Percentiles rank a stretch among this genome's conserved stretches.
phyloP scores from a whole-genome alignment of 768 basidiomycete species.

The Leccinum rimulosum region DNA sequence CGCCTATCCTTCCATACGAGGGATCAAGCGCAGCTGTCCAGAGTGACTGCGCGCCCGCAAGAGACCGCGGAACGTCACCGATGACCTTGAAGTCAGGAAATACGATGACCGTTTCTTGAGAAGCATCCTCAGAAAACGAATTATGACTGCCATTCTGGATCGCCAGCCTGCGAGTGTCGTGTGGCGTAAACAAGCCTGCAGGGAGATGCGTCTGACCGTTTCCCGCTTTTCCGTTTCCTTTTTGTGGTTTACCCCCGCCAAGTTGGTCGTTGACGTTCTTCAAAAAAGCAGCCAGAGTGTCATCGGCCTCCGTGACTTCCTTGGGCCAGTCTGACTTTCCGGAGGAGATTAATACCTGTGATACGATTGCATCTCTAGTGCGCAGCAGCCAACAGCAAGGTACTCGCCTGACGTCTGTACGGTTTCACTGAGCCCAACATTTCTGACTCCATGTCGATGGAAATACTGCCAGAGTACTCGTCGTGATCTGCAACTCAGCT shows the following conservation, averaged over 20 bases:
- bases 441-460: slow-evolving; percentile 73
- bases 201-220: slow-evolving; percentile 12
- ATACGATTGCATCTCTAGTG: background rate
- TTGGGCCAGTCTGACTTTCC: slow-evolving; percentile 87
- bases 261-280: slow-evolving; percentile 19
- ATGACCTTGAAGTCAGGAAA: slow-evolving; percentile 92
- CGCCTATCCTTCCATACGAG: slow-evolving; percentile 46
- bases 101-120: slow-evolving; percentile 77
- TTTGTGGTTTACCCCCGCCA: slow-evolving; percentile 3
- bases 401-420: slow-evolving; percentile 74
- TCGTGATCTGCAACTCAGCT: slow-evolving; percentile 54
- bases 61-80: slow-evolving; percentile 62
- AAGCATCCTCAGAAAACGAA: slow-evolving; percentile 57
- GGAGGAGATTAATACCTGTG: slow-evolving; percentile 83
- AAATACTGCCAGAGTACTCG: slow-evolving; percentile 69
- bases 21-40: slow-evolving; percentile 67
- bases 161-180: slow-evolving; percentile 55
- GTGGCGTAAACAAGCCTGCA: slow-evolving; percentile 57
- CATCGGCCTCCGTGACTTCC: slow-evolving; percentile 70
- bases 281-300: slow-evolving; percentile 68
- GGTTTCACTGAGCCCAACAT: slow-evolving; percentile 87
- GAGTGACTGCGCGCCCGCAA: slow-evolving; percentile 64
- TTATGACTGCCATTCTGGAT: slow-evolving; percentile 84
- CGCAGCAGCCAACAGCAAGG: background rate
- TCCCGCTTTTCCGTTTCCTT: slow-evolving; percentile 1